Base-by-base conservation (phyloP, 441 rosid species). In the Erysimum cheiri region DNA sequence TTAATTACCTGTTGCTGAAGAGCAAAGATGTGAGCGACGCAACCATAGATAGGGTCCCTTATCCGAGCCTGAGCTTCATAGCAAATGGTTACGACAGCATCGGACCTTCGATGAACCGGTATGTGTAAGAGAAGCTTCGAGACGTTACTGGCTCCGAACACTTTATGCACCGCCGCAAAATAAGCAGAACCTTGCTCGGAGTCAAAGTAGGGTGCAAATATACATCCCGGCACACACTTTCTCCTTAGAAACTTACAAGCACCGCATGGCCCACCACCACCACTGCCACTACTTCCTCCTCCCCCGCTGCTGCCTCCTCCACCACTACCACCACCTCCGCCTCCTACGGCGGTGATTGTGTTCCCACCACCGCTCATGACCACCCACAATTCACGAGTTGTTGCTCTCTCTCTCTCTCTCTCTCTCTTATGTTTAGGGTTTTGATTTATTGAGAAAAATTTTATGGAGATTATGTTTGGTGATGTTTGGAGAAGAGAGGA, bases 11-110 rank as follows among this genome's bases (percentile, higher is more conserved):
- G 98, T 67, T 91, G 97, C 59, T 93, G 97, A 63, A 93, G 98
- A 61, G 95, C 84, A 52, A 93, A 91, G 82, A 93, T 91, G 62
- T 93, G 96, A 64, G 95, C 88, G 28, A 93, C 98, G 24, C 97
- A 91, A 66, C 98, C 98, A 66, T 89, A 93, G 70, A 93, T 93
- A 33, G 96, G 97, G 68, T 93, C 98, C 65, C 97, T 69, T 4
- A 93, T 81, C n/a, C 98, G 80, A 46, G 98, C 92, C 69, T 91
- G 93, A 65, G 98, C 98, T 74, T 93, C 98, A 33, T 88, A 91
- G 57, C 96, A 91, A 39, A 93, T 83, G 6, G 98, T 92, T 19
- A 88, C 93, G 32, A 91, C 97, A 6, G 98, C 93, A 37, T 93
- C 98, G 0, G 80, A 87, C 56, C 97, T 67, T 71, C 85, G 86